Evolutionary conservation across 2,329 filamentous ascomycete genomes (phyloP).

Genomic region (Geosmithia morbida): DNA sequence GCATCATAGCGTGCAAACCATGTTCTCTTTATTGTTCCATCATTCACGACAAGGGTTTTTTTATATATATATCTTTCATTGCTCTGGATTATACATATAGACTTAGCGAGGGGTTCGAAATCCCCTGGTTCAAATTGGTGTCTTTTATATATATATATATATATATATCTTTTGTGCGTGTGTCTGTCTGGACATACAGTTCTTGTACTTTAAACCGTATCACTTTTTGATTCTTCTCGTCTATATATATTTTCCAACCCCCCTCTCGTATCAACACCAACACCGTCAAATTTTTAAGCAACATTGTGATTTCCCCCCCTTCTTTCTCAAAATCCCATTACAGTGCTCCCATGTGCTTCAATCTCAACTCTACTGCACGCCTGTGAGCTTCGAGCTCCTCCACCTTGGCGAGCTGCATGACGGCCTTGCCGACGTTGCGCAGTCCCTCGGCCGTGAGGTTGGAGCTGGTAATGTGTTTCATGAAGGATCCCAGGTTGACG

Average conservation of each 20-base stretch:
- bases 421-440: conserved; percentile 70
- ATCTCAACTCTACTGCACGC: conserved; percentile 73
- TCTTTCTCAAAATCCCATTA: too few relatives aligned
- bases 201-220: too few relatives aligned
- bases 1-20: not conserved
- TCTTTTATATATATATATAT: too few relatives aligned
- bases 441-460: conserved; percentile 79
- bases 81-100: too few relatives aligned
- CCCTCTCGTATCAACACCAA: not conserved
- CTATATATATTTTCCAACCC: not conserved
- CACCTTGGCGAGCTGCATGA: conserved; percentile 90
- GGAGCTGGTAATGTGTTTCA: conserved; percentile 95
- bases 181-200: too few relatives aligned
- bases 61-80: too few relatives aligned
- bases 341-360: conserved; percentile 32
- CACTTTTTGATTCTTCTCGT: too few relatives aligned
- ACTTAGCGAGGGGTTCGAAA: too few relatives aligned
- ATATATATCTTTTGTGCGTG: too few relatives aligned
- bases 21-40: not conserved
- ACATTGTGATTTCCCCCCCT: too few relatives aligned
- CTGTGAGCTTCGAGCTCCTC: conserved; percentile 92
- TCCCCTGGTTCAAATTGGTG: too few relatives aligned
- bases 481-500: conserved; percentile 88
- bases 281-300: not conserved
- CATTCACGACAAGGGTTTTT: too few relatives aligned